Conservation (phyloP, 495 filamentous ascomycete genomes). For the Cercophora samala region DNA sequence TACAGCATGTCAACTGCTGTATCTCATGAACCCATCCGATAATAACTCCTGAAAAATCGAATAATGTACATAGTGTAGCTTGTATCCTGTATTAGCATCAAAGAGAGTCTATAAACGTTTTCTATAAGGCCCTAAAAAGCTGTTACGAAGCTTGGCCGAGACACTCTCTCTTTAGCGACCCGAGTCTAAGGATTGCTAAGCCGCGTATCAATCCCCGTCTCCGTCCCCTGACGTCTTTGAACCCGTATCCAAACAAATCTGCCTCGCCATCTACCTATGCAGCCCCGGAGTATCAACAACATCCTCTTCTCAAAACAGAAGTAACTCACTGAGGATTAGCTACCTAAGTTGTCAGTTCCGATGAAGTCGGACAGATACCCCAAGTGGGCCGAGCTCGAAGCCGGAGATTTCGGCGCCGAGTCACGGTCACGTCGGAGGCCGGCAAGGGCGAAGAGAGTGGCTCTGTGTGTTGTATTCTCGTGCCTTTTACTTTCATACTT, state of each 20-base stretch:
- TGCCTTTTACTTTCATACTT: conserved; percentile 11
- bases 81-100: too few species aligned
- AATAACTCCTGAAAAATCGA: too few species aligned
- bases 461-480: conserved; percentile 1
- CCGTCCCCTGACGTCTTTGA: background rate
- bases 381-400: background rate
- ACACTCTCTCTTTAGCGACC: background rate
- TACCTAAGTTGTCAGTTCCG: background rate
- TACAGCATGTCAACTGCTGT: background rate
- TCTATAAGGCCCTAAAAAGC: background rate
- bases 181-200: background rate
- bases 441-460: background rate
- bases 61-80: too few species aligned
- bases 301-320: background rate
- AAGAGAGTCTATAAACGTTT: too few species aligned
- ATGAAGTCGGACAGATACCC: conserved; percentile 11
- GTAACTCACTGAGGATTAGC: background rate
- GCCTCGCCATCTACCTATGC: background rate
- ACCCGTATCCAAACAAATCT: background rate
- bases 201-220: background rate
- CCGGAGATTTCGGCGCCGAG: background rate
- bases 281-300: background rate
- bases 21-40: background rate
- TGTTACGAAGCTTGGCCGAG: background rate
- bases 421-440: background rate